Base-by-base conservation (phyloP, 2,329 filamentous ascomycete genomes). In the Aspergillus vadensis region DNA sequence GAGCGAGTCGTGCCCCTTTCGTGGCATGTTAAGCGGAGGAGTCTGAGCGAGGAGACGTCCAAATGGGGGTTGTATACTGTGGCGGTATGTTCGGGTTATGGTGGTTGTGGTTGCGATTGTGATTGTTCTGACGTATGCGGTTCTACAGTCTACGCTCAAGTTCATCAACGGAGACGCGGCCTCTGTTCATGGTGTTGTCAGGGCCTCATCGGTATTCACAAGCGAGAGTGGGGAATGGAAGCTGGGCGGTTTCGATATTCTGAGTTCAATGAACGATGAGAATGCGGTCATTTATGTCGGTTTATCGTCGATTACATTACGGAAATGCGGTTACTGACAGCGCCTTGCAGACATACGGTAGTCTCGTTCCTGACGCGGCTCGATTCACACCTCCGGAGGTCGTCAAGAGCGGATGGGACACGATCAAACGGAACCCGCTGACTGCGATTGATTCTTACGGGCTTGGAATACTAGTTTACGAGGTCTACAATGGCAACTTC, bases 191-290 rank as follows among this genome's bases (percentile, higher is more conserved):
- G 95, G 93, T 52, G 91, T 87, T 69, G 81, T 99, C 55, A 88
- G 91, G 63, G 90, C 91, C 19, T 90, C 91, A 0, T 97, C 94
- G 0, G 84, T 99, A 65, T 99, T 93, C 76, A 95, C 91, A 4
- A 92, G 92, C 62, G 94, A 98, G 73, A 97, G 95, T 72, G 95
- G 95, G 60, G 95, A 99, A 78, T 99, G 95, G 95, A 98, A 96
- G 72, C 81, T 99, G 2, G 93, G 90, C 19, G 95, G 95, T 0
- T 96, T 99, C 68, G 95, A 99, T 67, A 85, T 97, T 5, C 77
- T 98, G 61, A 98, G 93, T 78, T 97, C 90, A 39, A 88, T 98
- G 79, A 98, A 97, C 71, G 95, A 98, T 59, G 93, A 98, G 63
- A 92, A 98, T 69, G 92, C 93, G 9, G 83, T 96, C 51, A 93